phyloP scores from a whole-genome alignment of 768 basidiomycete species.

The Amanita rubescens region DNA sequence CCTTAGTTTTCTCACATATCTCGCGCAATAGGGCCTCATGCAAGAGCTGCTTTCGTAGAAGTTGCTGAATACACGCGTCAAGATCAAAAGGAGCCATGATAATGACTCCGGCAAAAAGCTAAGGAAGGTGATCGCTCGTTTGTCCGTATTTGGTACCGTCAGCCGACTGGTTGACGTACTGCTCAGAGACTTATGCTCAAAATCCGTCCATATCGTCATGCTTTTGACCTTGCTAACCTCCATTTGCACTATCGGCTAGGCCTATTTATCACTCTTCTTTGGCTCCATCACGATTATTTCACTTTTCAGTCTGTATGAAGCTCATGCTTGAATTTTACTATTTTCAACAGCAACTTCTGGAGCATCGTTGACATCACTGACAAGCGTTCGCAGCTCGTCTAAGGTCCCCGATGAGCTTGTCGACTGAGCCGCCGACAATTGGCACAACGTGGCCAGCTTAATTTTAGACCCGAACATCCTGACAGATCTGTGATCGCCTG shows the following conservation, averaged over 20 bases:
- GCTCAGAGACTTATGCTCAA: not conserved
- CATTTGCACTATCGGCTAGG: not conserved
- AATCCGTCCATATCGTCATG: not conserved
- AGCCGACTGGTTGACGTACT: conserved; percentile 3
- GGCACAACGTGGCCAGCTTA: not conserved
- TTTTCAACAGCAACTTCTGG: conserved; percentile 2
- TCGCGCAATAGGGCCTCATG: conserved; percentile 93
- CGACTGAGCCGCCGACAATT: not conserved
- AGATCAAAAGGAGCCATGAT: conserved; percentile 80
- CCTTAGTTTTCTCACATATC: conserved; percentile 99
- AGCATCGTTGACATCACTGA: conserved; percentile 6
- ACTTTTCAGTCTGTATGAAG: conserved; percentile 14
- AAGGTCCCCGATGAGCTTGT: conserved; percentile 7
- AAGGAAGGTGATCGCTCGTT: conserved; percentile 23
- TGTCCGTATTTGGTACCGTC: conserved; percentile 25
- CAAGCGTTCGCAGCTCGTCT: not conserved
- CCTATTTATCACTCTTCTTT: conserved; percentile 15
- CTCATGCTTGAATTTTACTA: conserved; percentile 7
- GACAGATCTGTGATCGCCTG: not conserved
- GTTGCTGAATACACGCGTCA: conserved; percentile 90
- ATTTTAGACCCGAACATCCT: not conserved
- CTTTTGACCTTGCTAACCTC: conserved; percentile 9
- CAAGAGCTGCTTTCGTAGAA: conserved; percentile 86
- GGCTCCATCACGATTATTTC: conserved; percentile 30
- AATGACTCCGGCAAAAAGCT: conserved; percentile 11